Base-by-base conservation (phyloP, 495 filamentous ascomycete genomes). In the Trichoderma erinaceum region DNA sequence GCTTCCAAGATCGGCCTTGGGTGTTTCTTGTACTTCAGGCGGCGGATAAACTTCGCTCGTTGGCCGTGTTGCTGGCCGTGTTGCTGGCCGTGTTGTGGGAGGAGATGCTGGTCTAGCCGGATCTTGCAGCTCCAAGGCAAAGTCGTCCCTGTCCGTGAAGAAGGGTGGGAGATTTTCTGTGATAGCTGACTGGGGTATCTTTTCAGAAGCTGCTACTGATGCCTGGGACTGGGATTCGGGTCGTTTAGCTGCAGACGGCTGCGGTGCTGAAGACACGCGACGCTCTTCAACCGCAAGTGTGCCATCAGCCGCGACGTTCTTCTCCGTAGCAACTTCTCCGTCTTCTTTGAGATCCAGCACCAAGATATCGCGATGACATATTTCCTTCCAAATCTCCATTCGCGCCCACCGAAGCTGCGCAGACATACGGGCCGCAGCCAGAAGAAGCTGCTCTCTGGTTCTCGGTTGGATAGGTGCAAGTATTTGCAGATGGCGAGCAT, bases 321-420 rank as follows among this genome's bases (percentile, higher is more conserved):
- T 66, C 25, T 73, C 75, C 32, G 32, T 35, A 0, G 70, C 4
- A 13, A 41, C 27, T 21, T 23, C 12, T 35, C 78, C 77, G 64
- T 96, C 92, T 67, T 97, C 91, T 68, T 92, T 89, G 48, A 98
- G 79, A 73, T 97, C 95, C 77, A 92, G 79, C 0, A 85, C 81
- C 15, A 98, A 83, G 67, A 99, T 91, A 73, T 97, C 93, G 65
- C 89, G 89, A 76, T 98, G 92, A 69, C 93, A 97, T 74, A 86
- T 93, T 68, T 93, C 84, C 32, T 89, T 91, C 92, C 92, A 97
- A 15, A 97, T 94, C 69, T 97, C 93, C 75, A 93, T 92, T 68
- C 95, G 83, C 23, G 89, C 86, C 94, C 93, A 97, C 74, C 96
- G 94, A 46, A 98, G 80, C 72, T 95, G 93, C 7, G 93, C 93